Percentiles rank a stretch among this genome's conserved stretches.
Evolutionary conservation across 257 asterid genomes (phyloP).

Genomic region (Penstemon newberryi): DNA sequence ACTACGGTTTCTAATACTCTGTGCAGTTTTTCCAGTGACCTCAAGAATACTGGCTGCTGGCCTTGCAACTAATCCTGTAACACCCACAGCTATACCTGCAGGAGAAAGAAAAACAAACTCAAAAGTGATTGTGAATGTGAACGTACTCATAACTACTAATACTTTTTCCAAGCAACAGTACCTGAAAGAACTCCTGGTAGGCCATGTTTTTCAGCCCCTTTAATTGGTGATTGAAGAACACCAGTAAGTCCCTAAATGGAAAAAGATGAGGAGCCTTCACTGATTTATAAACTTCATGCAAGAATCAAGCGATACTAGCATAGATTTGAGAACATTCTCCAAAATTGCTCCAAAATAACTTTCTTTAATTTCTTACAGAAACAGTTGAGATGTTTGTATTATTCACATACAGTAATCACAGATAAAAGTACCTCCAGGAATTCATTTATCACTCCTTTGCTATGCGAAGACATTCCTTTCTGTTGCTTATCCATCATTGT

Average conservation of each 20-base stretch:
- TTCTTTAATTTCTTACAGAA: background rate
- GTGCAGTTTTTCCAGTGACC: slow-evolving; percentile 97
- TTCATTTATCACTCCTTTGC: slow-evolving; percentile 92
- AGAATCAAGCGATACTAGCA: background rate
- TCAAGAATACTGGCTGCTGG: slow-evolving; percentile 98
- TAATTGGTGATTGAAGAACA: slow-evolving; percentile 93
- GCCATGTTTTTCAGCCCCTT: slow-evolving; percentile 96
- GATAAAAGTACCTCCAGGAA: slow-evolving; percentile 69
- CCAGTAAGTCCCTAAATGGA: slow-evolving; percentile 86
- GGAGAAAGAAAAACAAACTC: slow-evolving; percentile 8
- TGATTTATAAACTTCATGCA: slow-evolving; percentile 1
- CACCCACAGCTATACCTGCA: slow-evolving; percentile 90
- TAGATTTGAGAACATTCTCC: slow-evolving; percentile 6
- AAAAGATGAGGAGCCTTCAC: slow-evolving; percentile 11
- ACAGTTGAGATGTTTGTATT: background rate
- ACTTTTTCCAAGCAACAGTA: slow-evolving; percentile 29
- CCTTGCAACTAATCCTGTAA: slow-evolving; percentile 89
- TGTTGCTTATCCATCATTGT: slow-evolving; percentile 69
- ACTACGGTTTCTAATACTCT: slow-evolving; percentile 93
- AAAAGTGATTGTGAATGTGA: background rate
- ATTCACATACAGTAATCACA: slow-evolving; percentile 11
- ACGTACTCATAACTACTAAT: background rate
- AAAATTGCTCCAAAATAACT: background rate
- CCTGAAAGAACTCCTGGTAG: slow-evolving; percentile 96
- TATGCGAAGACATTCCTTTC: slow-evolving; percentile 71